Evolutionary conservation across 192 early-diverging fungal genomes (phyloP), one percentile per base, ranked within the genome.

Genomic region (Gaertneriomyces sp.): DNA sequence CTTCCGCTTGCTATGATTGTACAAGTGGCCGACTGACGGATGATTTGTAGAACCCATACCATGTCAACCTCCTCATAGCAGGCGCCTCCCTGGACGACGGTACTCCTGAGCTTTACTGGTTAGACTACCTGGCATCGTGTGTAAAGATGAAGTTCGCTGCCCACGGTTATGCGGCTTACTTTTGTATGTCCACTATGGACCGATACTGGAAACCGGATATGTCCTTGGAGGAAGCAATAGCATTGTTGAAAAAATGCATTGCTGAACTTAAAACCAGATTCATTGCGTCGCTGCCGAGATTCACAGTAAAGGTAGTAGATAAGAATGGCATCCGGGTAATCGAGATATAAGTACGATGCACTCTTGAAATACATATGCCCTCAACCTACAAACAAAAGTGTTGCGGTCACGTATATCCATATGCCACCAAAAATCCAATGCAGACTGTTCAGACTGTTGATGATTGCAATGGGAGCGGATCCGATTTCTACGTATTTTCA

Each of bases 81-180:
- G 96, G 96, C 25, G 90, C 76, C 59, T 89, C 93, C 70, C 77
- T 77, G 58, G 90, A 87, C 64, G 87, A 89, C 7, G 78, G 81
- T 33, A 78, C 72, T 50, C 84, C 93, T 11, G 79, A 87, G 41
- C 76, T 98, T 40, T 96, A 89, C 79, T 93, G 94, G 93, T 84
- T 95, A 63, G 96, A 98, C 74, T 89, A 98, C 73, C 69, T 96
- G 50, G 87, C 88, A 9, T 79, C 90, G 3, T 79, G 87, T 79
- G 81, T 87, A 7, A 85, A 89, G 68, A 76, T 95, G 44, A 85
- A 89, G 44, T 95, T 86, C 79, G 93, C 88, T 16, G 89, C 91
- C 47, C 96, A 98, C 68, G 96, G 94, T 4, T 91, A 95, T 67
- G 90, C 90, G 43, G 77, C 89, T n/a, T 95, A 95, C 80, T 95